Evolutionary conservation across 306 rosid species (phyloP).

Genomic region (Quillaja saponaria): DNA sequence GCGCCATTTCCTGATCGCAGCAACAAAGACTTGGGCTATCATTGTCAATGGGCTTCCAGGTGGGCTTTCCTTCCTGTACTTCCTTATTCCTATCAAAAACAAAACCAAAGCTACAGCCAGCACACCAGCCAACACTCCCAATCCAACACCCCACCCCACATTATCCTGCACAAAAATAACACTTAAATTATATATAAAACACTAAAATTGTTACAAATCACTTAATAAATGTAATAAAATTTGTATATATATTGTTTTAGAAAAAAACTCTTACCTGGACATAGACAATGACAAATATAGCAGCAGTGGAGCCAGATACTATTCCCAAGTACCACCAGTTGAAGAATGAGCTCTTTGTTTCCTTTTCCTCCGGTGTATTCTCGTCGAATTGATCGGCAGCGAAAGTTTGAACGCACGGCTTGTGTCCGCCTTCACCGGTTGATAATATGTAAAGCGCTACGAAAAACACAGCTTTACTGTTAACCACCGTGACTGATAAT

Average conservation of each 20-base stretch:
- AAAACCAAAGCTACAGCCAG: slow-evolving; percentile 34
- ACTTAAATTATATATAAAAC: too few relatives aligned
- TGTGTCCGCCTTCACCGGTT: slow-evolving; percentile 49
- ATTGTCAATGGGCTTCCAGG: slow-evolving; percentile 45
- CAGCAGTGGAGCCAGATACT: slow-evolving; percentile 33
- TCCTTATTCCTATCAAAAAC: slow-evolving; percentile 37
- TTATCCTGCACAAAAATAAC: slow-evolving; percentile 35
- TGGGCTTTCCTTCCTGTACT: slow-evolving; percentile 35
- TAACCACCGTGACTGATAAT: slow-evolving; percentile 35
- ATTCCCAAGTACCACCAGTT: slow-evolving; percentile 59
- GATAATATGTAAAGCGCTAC: slow-evolving; percentile 36
- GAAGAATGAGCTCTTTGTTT: slow-evolving; percentile 40
- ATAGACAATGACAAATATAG: slow-evolving; percentile 34
- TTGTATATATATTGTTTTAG: too few relatives aligned
- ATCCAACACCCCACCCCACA: slow-evolving; percentile 47
- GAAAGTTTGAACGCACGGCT: slow-evolving; percentile 53
- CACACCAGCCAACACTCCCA: slow-evolving; percentile 39
- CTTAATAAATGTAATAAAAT: too few relatives aligned
- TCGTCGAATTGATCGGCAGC: slow-evolving; percentile 58
- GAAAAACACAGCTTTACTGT: slow-evolving; percentile 21
- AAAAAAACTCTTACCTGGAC: slow-evolving; percentile 33
- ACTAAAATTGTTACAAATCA: too few relatives aligned
- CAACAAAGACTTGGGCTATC: slow-evolving; percentile 50
- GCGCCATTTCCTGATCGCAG: slow-evolving; percentile 42
- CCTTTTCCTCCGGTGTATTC: slow-evolving; percentile 34